Conservation (phyloP, 192 early-diverging fungal genomes). For the Coemansia sp. region DNA sequence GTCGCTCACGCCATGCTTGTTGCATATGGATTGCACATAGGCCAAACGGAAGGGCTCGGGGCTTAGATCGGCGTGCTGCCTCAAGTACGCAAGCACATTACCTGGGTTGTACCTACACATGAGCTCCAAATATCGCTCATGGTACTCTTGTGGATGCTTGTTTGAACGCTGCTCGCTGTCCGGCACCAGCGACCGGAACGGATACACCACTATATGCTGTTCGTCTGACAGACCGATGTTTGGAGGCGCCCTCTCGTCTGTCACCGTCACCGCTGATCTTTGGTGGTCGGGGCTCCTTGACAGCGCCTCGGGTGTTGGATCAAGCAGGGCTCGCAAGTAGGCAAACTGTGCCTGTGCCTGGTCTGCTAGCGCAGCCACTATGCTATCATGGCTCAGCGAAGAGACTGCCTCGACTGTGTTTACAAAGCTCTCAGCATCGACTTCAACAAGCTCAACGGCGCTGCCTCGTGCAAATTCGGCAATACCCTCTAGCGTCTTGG, state of each 20-base stretch:
- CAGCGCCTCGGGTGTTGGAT: slow-evolving; percentile 23
- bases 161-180: slow-evolving; percentile 17
- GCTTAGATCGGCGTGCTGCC: slow-evolving; percentile 31
- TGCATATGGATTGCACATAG: slow-evolving; percentile 36
- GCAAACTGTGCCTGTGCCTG: slow-evolving; percentile 36
- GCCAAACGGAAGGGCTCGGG: slow-evolving; percentile 43
- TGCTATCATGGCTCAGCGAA: slow-evolving; percentile 19
- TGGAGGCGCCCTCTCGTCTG: slow-evolving; percentile 46
- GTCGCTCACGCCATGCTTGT: slow-evolving; percentile 27
- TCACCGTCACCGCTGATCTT: neutral
- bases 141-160: slow-evolving; percentile 36
- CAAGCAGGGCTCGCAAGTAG: slow-evolving; percentile 45
- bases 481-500: slow-evolving; percentile 14
- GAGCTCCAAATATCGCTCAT: slow-evolving; percentile 52
- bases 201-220: slow-evolving; percentile 51
- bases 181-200: slow-evolving; percentile 40
- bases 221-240: slow-evolving; percentile 46
- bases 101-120: slow-evolving; percentile 43
- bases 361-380: slow-evolving; percentile 19
- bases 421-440: slow-evolving; percentile 41
- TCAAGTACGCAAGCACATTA: slow-evolving; percentile 37
- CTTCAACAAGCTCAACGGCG: slow-evolving; percentile 32
- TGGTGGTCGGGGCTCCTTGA: slow-evolving; percentile 14
- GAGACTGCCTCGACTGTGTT: slow-evolving; percentile 19
- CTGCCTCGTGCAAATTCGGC: slow-evolving; percentile 17